A percentile compares a stretch with the other conserved stretches of the same genome.
phyloP scores from a whole-genome alignment of 2,329 filamentous ascomycete species.

The Venturia oleaginea region DNA sequence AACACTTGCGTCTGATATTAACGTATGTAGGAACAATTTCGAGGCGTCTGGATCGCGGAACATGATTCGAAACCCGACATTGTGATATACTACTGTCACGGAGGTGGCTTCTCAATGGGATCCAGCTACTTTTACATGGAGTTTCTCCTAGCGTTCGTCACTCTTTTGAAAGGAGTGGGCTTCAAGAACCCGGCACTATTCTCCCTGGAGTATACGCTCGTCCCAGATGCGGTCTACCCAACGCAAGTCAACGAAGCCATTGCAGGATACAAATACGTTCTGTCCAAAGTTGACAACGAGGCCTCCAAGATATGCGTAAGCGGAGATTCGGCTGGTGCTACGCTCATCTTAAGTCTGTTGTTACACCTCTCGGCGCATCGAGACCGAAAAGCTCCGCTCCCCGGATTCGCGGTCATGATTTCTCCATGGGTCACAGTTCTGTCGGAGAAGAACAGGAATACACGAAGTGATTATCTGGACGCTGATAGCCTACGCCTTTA shows the following conservation, averaged over 20 bases:
- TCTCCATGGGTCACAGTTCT: conserved; percentile 74
- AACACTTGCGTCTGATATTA: conserved; percentile 14
- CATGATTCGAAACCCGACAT: conserved; percentile 57
- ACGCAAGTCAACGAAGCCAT: conserved; percentile 62
- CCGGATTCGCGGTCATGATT: conserved; percentile 60
- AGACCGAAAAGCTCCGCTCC: conserved; percentile 36
- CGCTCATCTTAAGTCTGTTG: conserved; percentile 62
- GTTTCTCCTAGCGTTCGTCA: conserved; percentile 65
- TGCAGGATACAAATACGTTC: conserved; percentile 59
- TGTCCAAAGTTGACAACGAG: conserved; percentile 45
- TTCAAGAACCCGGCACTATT: conserved; percentile 72
- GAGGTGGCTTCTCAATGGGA: conserved; percentile 77
- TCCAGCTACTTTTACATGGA: conserved; percentile 78
- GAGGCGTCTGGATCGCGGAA: conserved; percentile 64
- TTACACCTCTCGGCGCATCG: conserved; percentile 51
- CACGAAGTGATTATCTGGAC: conserved; percentile 67
- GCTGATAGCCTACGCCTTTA: conserved; percentile 57
- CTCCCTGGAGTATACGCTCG: conserved; percentile 70
- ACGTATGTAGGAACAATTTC: conserved; percentile 34
- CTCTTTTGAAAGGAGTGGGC: conserved; percentile 53
- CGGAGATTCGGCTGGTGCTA: conserved; percentile 73
- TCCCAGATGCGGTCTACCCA: conserved; percentile 65
- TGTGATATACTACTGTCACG: conserved; percentile 75
- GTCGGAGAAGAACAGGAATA: conserved; percentile 58
- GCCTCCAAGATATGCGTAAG: conserved; percentile 58